These are phyloP conservation scores for Quercus agrifolia DNA, from an alignment of 306 rosid genomes.

Conservation along the genomic window DNA sequence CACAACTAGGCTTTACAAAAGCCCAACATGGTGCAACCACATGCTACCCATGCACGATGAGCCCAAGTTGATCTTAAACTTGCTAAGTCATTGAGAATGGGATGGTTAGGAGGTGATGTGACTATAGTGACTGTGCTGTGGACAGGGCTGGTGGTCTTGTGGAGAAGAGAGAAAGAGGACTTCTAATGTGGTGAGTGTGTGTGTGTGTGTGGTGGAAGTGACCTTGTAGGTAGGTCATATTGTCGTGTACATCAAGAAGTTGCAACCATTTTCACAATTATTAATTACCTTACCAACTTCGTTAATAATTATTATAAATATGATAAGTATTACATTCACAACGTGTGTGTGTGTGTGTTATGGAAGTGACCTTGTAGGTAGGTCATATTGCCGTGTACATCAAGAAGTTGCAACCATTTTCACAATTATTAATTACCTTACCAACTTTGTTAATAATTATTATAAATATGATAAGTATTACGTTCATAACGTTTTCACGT, in stretches of 20 bases:
- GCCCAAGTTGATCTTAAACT: constrained; percentile 62
- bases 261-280: too few species aligned
- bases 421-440: too few species aligned
- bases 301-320: too few species aligned
- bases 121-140: not conserved
- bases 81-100: constrained; percentile 42
- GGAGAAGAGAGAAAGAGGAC: constrained; percentile 3
- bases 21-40: constrained; percentile 32
- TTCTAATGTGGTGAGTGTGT: constrained; percentile 40
- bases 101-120: constrained; percentile 6
- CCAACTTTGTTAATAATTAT: too few species aligned
- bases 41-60: constrained; percentile 65
- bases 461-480: too few species aligned
- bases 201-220: not conserved
- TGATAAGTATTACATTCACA: accelerated
- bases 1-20: too few species aligned
- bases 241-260: too few species aligned
- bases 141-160: constrained; percentile 17
- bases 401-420: too few species aligned
- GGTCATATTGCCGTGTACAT: too few species aligned
- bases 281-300: too few species aligned
- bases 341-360: not conserved
- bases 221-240: too few species aligned
- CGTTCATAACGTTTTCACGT: accelerated
- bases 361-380: not conserved